Conservation (phyloP, 352 stramenopile genomes). For the Hyaloperonospora brassicae region DNA sequence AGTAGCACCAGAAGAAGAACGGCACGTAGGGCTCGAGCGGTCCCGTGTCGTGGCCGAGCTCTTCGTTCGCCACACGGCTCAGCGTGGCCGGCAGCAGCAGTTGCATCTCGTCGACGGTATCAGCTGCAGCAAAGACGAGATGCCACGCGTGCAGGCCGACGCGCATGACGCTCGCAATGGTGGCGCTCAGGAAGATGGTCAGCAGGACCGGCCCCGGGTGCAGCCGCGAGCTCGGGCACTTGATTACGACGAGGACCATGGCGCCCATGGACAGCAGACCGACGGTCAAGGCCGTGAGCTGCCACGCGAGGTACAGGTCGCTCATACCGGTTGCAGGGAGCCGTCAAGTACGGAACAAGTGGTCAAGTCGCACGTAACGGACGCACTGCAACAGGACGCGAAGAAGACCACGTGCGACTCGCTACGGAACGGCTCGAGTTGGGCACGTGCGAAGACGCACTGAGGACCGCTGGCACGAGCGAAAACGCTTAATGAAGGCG, state of each 20-base stretch:
- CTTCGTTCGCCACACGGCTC: slow-evolving; percentile 51
- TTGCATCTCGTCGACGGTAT: slow-evolving; percentile 7
- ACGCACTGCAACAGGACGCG: too few species aligned
- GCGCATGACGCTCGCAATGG: slow-evolving; percentile 56
- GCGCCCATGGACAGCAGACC: slow-evolving; percentile 37
- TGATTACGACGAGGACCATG: slow-evolving; percentile 72
- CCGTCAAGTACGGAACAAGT: too few species aligned
- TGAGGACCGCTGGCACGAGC: slow-evolving; percentile 15
- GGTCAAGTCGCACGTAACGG: slow-evolving; percentile 1
- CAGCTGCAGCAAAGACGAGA: slow-evolving; percentile 9
- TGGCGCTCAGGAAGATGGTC: slow-evolving; percentile 67
- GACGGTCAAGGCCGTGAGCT: slow-evolving; percentile 57
- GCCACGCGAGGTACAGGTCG: slow-evolving; percentile 62
- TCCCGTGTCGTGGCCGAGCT: slow-evolving; percentile 26
- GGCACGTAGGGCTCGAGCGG: slow-evolving; percentile 40
- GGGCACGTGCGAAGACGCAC: slow-evolving; percentile 1
- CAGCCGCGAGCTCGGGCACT: slow-evolving; percentile 44
- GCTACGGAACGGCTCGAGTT: too few species aligned
- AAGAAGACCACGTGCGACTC: slow-evolving; percentile 14
- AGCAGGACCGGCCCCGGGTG: slow-evolving; percentile 71
- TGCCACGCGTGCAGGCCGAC: slow-evolving; percentile 57
- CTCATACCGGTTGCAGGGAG: slow-evolving; percentile 23
- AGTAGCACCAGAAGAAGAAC: slow-evolving; percentile 79
- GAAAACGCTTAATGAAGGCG: slow-evolving; percentile 29
- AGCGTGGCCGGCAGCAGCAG: slow-evolving; percentile 35